phyloP scores from a whole-genome alignment of 1,284 basidiomycete genomes.

The Macrocystidia cucumis region DNA sequence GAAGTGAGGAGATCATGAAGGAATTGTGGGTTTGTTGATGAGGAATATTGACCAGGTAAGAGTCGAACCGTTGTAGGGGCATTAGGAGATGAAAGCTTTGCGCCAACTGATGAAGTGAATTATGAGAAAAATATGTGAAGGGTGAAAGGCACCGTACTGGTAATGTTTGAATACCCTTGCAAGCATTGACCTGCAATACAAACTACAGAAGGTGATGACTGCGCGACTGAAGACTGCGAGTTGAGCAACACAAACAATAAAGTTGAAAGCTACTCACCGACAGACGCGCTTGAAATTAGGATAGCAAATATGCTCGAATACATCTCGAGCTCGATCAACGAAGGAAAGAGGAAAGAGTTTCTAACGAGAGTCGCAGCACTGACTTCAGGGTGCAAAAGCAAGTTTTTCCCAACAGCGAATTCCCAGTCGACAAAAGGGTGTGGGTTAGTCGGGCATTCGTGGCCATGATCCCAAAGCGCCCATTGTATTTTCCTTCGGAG shows the following conservation, averaged over 20 bases:
- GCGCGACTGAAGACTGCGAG: conserved; percentile 32
- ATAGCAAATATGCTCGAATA: conserved; percentile 35
- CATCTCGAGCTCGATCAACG: conserved; percentile 26
- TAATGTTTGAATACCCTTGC: conserved; percentile 63
- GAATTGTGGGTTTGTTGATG: conserved; percentile 61
- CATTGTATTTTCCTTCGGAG: too few relatives aligned
- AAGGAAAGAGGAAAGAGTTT: conserved; percentile 11
- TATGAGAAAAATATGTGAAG: conserved; percentile 5
- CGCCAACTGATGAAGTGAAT: conserved; percentile 44
- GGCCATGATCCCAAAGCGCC: too few relatives aligned
- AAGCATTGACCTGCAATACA: conserved; percentile 81
- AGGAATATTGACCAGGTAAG: conserved; percentile 68
- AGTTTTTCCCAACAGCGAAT: too few relatives aligned
- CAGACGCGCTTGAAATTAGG: conserved; percentile 35
- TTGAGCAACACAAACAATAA: not conserved
- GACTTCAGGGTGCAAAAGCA: conserved; percentile 7
- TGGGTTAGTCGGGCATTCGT: too few relatives aligned
- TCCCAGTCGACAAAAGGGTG: too few relatives aligned
- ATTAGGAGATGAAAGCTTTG: conserved; percentile 48
- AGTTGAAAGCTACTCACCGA: conserved; percentile 27
- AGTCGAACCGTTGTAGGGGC: conserved; percentile 46
- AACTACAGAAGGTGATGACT: conserved; percentile 48
- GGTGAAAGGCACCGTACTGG: conserved; percentile 37
- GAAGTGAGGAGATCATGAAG: conserved; percentile 60
- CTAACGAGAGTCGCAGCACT: conserved; percentile 1